These are phyloP conservation scores for Eremochloa ophiuroides DNA, from an alignment of 176 grass and related monocot genomes.

Conservation along the genomic window DNA sequence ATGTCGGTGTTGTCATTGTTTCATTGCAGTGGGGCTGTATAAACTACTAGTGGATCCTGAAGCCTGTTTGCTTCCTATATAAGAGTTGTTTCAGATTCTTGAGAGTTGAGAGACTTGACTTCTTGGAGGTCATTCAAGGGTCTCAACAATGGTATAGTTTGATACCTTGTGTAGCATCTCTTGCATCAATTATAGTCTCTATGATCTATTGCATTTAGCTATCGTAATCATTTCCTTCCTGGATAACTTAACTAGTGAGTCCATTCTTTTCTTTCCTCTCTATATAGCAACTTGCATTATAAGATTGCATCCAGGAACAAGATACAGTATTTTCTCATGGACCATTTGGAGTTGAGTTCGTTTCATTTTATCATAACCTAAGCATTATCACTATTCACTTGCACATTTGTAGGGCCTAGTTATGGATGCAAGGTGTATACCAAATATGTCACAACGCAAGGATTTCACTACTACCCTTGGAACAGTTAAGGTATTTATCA, in stretches of 20 bases:
- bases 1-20: slow-evolving; percentile 13
- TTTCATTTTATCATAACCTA: neutral
- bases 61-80: slow-evolving; percentile 28
- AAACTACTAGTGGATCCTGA: neutral
- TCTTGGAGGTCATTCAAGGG: neutral
- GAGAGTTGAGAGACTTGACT: neutral
- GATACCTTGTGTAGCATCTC: neutral
- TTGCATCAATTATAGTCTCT: neutral
- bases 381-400: neutral
- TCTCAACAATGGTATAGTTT: neutral
- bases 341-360: neutral
- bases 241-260: neutral
- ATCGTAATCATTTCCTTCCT: neutral
- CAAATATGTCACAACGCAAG: neutral
- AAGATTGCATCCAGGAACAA: neutral
- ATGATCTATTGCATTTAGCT: neutral
- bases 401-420: slow-evolving; percentile 4
- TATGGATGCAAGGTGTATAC: neutral
- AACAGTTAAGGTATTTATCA: slow-evolving; percentile 22
- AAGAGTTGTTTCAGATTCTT: slow-evolving; percentile 14
- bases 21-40: slow-evolving; percentile 11
- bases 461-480: neutral
- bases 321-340: neutral
- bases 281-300: neutral
- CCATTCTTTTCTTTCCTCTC: neutral